Evolutionary conservation across 148 eudicot species (phyloP).

Genomic region (Rhododendron mucronatum): DNA sequence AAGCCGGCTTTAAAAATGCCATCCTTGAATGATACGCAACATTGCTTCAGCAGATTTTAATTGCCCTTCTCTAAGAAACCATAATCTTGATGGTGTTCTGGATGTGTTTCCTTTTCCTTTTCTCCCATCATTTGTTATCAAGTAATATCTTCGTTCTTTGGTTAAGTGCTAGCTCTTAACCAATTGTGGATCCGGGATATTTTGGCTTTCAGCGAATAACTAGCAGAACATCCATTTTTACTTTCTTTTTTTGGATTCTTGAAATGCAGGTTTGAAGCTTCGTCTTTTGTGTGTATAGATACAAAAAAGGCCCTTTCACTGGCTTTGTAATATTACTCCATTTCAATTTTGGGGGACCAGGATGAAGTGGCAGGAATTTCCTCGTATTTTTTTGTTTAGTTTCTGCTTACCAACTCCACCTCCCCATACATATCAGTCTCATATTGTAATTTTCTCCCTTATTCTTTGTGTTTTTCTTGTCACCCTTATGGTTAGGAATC

Average conservation of each 20-base stretch:
- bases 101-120: neutral
- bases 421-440: constrained; percentile 3
- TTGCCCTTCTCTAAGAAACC: neutral
- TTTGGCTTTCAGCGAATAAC: neutral
- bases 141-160: neutral
- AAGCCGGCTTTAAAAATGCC: neutral
- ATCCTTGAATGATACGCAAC: neutral
- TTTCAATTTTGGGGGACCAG: neutral
- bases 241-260: neutral
- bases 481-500: neutral
- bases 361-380: constrained; percentile 14
- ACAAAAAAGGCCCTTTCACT: neutral
- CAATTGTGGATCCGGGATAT: neutral
- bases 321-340: neutral
- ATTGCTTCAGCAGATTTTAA: neutral
- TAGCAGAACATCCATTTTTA: neutral
- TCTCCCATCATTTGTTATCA: neutral
- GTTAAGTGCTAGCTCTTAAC: neutral
- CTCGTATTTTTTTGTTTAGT: neutral
- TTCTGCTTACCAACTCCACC: constrained; percentile 6
- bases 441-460: neutral
- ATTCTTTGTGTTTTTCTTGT: neutral
- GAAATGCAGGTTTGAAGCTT: constrained; percentile 10
- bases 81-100: neutral
- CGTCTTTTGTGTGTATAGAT: neutral